phyloP scores from a whole-genome alignment of 805 yeast genomes.

The Blastobotrys americana region DNA sequence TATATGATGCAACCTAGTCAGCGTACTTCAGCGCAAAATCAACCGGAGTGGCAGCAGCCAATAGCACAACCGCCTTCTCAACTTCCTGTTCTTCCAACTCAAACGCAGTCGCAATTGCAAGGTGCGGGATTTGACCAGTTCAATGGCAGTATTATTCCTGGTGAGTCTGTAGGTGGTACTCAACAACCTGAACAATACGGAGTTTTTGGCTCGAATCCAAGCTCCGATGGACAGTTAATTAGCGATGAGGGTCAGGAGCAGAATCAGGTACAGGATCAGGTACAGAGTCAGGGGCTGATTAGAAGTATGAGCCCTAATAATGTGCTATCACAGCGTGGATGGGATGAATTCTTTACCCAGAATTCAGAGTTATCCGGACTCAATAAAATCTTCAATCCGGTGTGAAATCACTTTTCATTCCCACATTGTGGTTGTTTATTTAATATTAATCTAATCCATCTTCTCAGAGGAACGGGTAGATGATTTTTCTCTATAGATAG shows the following conservation, averaged over 20 bases:
- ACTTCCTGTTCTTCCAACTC: too few relatives aligned
- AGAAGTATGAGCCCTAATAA: neutral
- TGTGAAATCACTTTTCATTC: too few relatives aligned
- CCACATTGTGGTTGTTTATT: too few relatives aligned
- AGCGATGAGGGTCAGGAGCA: too few relatives aligned
- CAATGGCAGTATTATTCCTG: neutral
- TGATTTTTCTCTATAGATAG: too few relatives aligned
- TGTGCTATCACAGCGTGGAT: slow-evolving; percentile 13
- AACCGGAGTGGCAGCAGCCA: neutral
- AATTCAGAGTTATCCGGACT: slow-evolving; percentile 20
- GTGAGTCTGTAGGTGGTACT: neutral
- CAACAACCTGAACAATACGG: slow-evolving; percentile 1
- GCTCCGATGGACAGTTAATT: too few relatives aligned
- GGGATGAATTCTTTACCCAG: slow-evolving; percentile 21
- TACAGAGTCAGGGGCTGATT: neutral
- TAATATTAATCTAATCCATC: too few relatives aligned
- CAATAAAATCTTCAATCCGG: slow-evolving; percentile 3
- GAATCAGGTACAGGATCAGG: neutral
- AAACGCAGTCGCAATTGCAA: slow-evolving; percentile 4
- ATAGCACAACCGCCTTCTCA: neutral
- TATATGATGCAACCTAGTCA: slow-evolving; percentile 49
- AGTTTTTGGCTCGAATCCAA: neutral
- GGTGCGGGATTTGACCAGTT: neutral
- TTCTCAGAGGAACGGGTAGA: too few relatives aligned
- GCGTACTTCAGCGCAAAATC: neutral